Base-by-base conservation (phyloP, 2,329 filamentous ascomycete species). In the Chaetomium globosum region DNA sequence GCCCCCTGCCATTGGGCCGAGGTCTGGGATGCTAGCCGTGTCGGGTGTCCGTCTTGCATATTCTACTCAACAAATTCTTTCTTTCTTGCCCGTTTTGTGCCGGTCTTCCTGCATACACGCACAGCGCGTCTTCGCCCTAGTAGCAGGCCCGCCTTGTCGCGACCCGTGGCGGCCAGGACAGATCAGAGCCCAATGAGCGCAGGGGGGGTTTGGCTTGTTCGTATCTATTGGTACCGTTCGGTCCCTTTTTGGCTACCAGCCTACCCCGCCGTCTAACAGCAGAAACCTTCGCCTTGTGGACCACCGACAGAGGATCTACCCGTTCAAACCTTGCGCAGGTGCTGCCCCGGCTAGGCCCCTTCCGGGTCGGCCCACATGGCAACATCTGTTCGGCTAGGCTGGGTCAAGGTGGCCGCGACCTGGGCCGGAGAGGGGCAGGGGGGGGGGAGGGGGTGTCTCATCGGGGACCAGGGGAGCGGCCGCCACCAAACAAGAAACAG, bases 291-390 rank as follows among this genome's bases (percentile, higher is more conserved):
- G 57, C 54, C 53, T 57, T 62, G 64, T 64, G 63, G 64, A 57
- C 61, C 59, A 53, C 30, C 30, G 52, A 56, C 48, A 49, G 64
- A 67, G 56, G 68, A 70, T 71, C 66, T 69, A 69, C 67, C 67
- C 70, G 66, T 65, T 63, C 65, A 56, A 33, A 67, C 61, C 43
- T 66, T 56, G 65, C 54, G 66, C 30, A 16, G 61, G 31, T 61
- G 65, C 33, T 36, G 33, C 61, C 49, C 54, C 67, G 65, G 68
- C 61, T 56, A 69, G 67, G 61, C 53, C 66, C 21, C 65, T 67
- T 70, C 65, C 67, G 69, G 64, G 62, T 65, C 66, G 70, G 68
- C 67, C 71, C 70, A 73, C 68, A 70, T 68, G 66, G 65, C 64
- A 69, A 60, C 69, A 71, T 67, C 55, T 68, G 69, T 33, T 62